Base-by-base conservation (phyloP, 2,329 filamentous ascomycete species). In the Paracoccidioides brasiliensis region DNA sequence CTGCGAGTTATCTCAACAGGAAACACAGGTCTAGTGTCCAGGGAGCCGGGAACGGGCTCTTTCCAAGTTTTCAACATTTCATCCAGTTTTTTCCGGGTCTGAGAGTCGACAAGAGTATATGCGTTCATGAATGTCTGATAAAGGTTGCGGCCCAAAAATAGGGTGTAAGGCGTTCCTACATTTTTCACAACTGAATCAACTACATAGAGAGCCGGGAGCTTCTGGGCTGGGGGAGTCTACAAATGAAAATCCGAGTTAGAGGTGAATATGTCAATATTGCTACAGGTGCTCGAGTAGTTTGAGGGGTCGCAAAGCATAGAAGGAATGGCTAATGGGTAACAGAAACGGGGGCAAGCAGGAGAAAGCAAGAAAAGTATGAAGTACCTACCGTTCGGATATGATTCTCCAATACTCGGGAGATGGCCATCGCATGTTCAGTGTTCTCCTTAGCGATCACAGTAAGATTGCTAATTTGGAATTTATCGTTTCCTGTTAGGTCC, bases 21-120 rank as follows among this genome's bases (percentile, higher is more conserved):
- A 67, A 98, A 98, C 53, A 98, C 91, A 6, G 93, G 90, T 59
- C 88, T 82, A n/a, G 85, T 85, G 65, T 95, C 91, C 68, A 95
- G 82, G 12, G 93, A 95, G 51, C 91, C 93, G 1, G 91, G 90
- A 12, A 97, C 90, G 2, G 93, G 88, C 65, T 95, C 88, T 72
- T 96, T 97, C 93, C 93, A 98, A 0, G 93, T 98, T 71, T 88
- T 90, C 63, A 98, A 78, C 85, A 98, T 91, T 71, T 94, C 90
- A 68, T 97, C 93, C 81, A 98, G 87, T 71, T 94, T 94, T 62
- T 85, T 85, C 60, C 93, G 83, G 28, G 90, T 90, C 58, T 80
- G 79, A 60, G 81, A 80, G 64, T 95, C 90, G 59, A 97, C 90
- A 58, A 94, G 81, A 3, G 86, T 87, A 69, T 97, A 98, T 41